These are phyloP conservation scores for Penicillium pulvis DNA, from an alignment of 495 filamentous ascomycete species.

Conservation along the genomic window DNA sequence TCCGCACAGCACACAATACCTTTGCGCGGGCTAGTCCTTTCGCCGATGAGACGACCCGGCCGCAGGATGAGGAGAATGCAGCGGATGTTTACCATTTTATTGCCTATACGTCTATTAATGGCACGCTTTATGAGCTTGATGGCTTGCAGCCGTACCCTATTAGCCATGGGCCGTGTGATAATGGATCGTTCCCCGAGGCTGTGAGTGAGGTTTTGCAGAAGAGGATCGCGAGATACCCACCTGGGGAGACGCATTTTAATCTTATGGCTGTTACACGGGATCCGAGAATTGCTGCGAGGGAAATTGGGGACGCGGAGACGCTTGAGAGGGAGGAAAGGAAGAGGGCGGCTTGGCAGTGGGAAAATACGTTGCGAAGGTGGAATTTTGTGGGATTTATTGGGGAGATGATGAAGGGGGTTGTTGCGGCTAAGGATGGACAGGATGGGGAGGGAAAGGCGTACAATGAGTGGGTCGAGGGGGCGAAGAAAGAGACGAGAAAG, in stretches of 20 bases:
- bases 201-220: conserved; percentile 85
- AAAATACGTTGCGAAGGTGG: conserved; percentile 89
- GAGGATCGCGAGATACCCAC: conserved; percentile 82
- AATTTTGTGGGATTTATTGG: conserved; percentile 97
- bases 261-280: conserved; percentile 90
- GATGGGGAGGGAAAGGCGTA: conserved; percentile 56
- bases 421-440: conserved; percentile 64
- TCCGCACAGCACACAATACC: conserved; percentile 90
- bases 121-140: conserved; percentile 88
- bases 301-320: conserved; percentile 80
- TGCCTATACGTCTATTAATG: conserved; percentile 83
- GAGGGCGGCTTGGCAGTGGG: conserved; percentile 86
- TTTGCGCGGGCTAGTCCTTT: conserved; percentile 90
- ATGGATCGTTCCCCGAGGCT: conserved; percentile 72
- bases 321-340: conserved; percentile 82
- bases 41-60: conserved; percentile 78
- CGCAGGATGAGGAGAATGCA: conserved; percentile 54
- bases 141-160: conserved; percentile 92
- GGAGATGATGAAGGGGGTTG: conserved; percentile 86
- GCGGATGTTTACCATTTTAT: conserved; percentile 96
- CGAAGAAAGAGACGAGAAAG: conserved; percentile 69
- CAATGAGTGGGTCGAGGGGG: conserved; percentile 77
- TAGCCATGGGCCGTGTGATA: conserved; percentile 72
- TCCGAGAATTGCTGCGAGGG: conserved; percentile 69
- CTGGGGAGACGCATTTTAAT: conserved; percentile 91